Evolutionary conservation across 129 eudicot species (phyloP).

Genomic region (Dittrichia graveolens): DNA sequence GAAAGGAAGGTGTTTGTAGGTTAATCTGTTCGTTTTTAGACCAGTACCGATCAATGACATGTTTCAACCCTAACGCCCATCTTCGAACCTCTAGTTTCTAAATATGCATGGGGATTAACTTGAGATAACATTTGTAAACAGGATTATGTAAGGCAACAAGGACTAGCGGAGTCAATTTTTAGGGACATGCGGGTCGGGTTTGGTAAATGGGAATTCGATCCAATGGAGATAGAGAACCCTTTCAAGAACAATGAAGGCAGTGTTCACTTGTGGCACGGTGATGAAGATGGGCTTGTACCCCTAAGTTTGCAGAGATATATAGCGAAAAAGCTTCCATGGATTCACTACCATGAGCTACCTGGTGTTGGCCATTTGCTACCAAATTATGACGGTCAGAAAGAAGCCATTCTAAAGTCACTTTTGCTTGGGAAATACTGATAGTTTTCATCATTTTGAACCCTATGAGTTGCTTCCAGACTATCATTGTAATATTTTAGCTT

Average conservation of each 20-base stretch:
- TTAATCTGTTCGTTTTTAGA: no score
- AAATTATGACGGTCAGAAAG: slow-evolving; percentile 33
- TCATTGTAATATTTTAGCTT: not conserved
- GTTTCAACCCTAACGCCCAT: not conserved
- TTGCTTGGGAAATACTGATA: slow-evolving; percentile 43
- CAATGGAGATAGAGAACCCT: slow-evolving; percentile 58
- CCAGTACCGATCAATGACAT: no score
- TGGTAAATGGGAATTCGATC: slow-evolving; percentile 74
- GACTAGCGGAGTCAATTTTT: slow-evolving; percentile 54
- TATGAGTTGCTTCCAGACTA: not conserved
- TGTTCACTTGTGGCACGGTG: slow-evolving; percentile 81
- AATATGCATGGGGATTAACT: not conserved
- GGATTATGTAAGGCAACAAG: slow-evolving; percentile 64
- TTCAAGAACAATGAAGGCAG: slow-evolving; percentile 44
- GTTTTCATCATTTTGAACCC: not conserved
- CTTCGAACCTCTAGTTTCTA: not conserved
- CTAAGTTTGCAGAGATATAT: slow-evolving; percentile 68
- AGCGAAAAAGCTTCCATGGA: slow-evolving; percentile 68
- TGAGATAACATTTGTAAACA: slow-evolving; percentile 18
- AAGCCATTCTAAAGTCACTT: slow-evolving; percentile 58
- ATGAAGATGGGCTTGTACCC: slow-evolving; percentile 74
- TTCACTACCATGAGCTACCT: slow-evolving; percentile 68
- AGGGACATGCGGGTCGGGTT: slow-evolving; percentile 71
- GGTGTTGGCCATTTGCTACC: slow-evolving; percentile 75
- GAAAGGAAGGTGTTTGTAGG: no score